Evolutionary conservation across 345 rosid genomes (phyloP), one percentile per base, ranked within the genome.

Genomic region (Trapa incisa): DNA sequence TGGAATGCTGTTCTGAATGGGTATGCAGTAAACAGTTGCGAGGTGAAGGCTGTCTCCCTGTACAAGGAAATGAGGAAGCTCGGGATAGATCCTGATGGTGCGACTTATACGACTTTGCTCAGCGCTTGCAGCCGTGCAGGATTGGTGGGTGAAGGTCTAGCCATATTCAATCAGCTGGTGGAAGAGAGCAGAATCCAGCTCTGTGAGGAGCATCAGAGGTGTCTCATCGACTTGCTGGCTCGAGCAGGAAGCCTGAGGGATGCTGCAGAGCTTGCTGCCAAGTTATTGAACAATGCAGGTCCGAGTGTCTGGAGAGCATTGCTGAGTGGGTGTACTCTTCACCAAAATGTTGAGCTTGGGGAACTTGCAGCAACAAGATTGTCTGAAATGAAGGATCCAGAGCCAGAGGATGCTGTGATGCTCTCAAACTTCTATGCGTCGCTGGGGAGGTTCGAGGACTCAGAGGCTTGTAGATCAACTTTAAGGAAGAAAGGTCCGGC

Each of bases 1-100:
- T 84, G 88, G 86, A 84, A 80, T 72, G 81, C 82, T 43, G 71
- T 82, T 37, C 65, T 84, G 65, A 65, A 70, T 62, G 81, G 83
- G n/a, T 72, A 77, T 37, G 76, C 82, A 56, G 50, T 80, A 56
- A 78, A 80, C 70, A 77, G 82, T 61, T 37, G 54, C 0, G 81
- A 76, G 62, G 86, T 77, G 71, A 37, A 68, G 68, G 77, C 81
- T 69, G 75, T 82, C 39, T 47, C 65, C 6, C 70, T 78, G 41
- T 80, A 75, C 69, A 58, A 68, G 64, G 71, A 78, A 58, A 80
- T 82, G 88, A 78, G 67, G 67, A 68, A 68, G 42, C 6, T 3
- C 6, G 74, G 76, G 53, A 77, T 75, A 74, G 64, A 65, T 37
- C 79, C 78, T 37, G 81, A 82, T 58, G 69, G 77, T 50, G 80